Evolutionary conservation across 73 alveolate species (phyloP).

Genomic region (Stentor roeselii): DNA sequence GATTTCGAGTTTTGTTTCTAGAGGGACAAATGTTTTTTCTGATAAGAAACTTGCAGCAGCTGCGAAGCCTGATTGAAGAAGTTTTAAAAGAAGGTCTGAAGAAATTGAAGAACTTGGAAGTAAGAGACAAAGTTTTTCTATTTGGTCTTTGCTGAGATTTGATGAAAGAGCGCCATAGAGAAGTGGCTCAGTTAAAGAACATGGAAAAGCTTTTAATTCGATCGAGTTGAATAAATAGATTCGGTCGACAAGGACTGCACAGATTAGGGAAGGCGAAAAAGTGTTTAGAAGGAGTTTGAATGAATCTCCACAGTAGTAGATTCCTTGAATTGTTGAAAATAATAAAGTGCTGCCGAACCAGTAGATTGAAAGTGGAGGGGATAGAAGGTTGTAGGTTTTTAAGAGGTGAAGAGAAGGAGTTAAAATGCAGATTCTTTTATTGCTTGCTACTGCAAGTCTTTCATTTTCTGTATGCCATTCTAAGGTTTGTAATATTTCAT

Average conservation of each 20-base stretch:
- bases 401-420: neutral
- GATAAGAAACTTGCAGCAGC: neutral
- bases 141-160: neutral
- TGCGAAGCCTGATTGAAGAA: conserved; percentile 1
- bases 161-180: neutral
- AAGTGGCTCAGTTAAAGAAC: neutral
- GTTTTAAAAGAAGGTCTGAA: neutral
- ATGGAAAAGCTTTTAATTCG: neutral
- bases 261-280: neutral
- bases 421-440: conserved; percentile 19
- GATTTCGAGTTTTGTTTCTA: neutral
- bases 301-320: neutral
- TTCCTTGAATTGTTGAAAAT: neutral
- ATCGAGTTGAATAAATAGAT: neutral
- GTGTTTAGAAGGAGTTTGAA: neutral
- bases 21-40: neutral
- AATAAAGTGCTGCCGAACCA: conserved; percentile 2
- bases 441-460: neutral
- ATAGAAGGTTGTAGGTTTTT: neutral
- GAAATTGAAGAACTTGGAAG: neutral
- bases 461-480: neutral
- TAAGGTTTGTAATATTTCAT: neutral
- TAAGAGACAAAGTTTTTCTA: neutral
- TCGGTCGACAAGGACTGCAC: neutral
- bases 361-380: neutral